Evolutionary conservation across 495 filamentous ascomycete species (phyloP), one percentile per base, ranked within the genome.

Genomic region (Penicillium tannophilum): DNA sequence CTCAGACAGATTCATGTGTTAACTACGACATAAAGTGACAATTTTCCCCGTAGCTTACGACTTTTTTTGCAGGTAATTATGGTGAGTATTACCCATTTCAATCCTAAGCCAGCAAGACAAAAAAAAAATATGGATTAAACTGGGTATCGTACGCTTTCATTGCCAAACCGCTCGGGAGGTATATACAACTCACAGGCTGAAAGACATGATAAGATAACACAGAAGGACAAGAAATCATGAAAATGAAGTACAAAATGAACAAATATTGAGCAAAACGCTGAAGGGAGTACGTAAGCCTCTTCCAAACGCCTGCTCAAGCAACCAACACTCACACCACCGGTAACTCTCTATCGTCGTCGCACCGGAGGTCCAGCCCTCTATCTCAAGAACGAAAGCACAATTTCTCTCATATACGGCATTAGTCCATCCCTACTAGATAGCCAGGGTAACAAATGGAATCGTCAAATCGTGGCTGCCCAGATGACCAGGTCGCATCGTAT

Each of bases 121-220:
- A 6, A 49, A 31, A 16, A 49, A 9, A 33, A 47, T 54, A 43
- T 59, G 9, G 43, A 44, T 42, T 53, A 56, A 53, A 45, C 41
- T 64, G 72, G 72, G 74, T 72, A 78, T 74, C 67, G 68, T 72
- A 76, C 72, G 72, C 70, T 76, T 72, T 74, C 70, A 76, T 75
- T 73, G 65, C 62, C 66, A 74, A 68, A 72, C 70, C 66, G 69
- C 69, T 66, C 57, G 52, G 65, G 61, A 72, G 74, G 67, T 79
- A 79, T 79, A 76, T 77, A 79, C 76, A 79, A 66, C 69, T 65
- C 66, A 70, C 65, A 72, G 65, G 67, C 63, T 51, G 64, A 71
- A 65, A 67, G 60, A 66, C 55, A 67, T 56, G 59, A 60, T 69
- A 65, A 70, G 66, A 78, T 73, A 72, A 73, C 64, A 73, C 59